Evolutionary conservation across 805 yeast species (phyloP), one percentile per base, ranked within the genome.

Genomic region (Yarrowia sp.): DNA sequence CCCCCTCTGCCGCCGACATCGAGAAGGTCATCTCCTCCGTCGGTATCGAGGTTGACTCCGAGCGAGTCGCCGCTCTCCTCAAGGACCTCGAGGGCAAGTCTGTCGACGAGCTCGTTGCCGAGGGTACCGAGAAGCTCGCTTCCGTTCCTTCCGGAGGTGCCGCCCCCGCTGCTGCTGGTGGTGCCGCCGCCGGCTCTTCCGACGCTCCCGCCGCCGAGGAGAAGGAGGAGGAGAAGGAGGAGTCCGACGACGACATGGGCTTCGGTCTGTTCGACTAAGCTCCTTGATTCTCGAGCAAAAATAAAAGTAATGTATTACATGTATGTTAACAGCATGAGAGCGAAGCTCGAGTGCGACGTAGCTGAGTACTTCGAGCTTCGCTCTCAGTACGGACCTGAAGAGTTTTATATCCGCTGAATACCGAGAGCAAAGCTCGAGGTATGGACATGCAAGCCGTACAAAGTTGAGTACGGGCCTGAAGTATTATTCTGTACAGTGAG

Each of bases 111-210:
- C 86, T 94, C 81, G 85, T 94, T 73, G 88, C 96, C 73, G 94
- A 86, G 82, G 99, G 99, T 84, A 81, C 88, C 80, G 81, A 87
- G 81, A 94, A 94, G 85, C 89, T 94, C 77, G 96, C 98, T 72
- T 86, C 98, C 71, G 96, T 93, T 70, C 97, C 98, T 80, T 73
- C 97, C 74, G 97, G 97, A 79, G 97, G 96, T 81, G 94, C 97
- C 78, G 96, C 94, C 78, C 84, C 90, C 74, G 80, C 94, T 71
- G 78, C 87, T 72, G 81, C 84, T 74, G 83, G 81, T 74, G 84
- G 83, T 74, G 86, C 88, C 70, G 84, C 87, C 72, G 86, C 86
- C 72, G 86, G 82, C 73, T 88, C 79, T 77, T 85, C 78, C 68
- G 86, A 83, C 68, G 88, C 82, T 69, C 90, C 80, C 68, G 94